A percentile compares a stretch with the other conserved stretches of the same genome.
Conservation (phyloP, 768 basidiomycete species). For the Kwoniella mangroviensis region DNA sequence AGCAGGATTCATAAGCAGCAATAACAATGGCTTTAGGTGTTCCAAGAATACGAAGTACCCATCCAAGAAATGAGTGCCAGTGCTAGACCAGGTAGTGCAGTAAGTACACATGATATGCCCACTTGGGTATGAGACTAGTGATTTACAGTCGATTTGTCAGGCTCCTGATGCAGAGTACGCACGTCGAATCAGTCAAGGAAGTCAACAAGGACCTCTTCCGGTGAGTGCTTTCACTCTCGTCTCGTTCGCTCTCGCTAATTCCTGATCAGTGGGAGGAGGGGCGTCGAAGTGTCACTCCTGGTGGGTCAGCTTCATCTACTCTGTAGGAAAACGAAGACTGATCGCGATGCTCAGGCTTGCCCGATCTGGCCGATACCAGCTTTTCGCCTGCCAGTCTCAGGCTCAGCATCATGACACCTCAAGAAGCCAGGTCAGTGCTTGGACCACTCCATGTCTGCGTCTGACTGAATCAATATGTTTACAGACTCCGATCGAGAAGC, state of each 20-base stretch:
- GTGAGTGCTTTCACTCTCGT: conserved; percentile 15
- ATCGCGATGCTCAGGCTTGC: conserved; percentile 8
- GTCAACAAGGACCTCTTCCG: conserved; percentile 30
- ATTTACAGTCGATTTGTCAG: neutral
- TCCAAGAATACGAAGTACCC: conserved; percentile 29
- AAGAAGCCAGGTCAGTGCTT: conserved; percentile 39
- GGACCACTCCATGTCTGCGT: too few species aligned
- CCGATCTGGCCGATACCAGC: conserved; percentile 24
- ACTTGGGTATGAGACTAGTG: neutral
- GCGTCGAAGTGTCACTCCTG: conserved; percentile 13
- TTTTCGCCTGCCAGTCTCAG: conserved; percentile 35
- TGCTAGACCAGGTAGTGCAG: conserved; percentile 28
- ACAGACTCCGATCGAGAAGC: conserved; percentile 19
- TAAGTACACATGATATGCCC: conserved; percentile 1
- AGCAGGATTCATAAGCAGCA: neutral
- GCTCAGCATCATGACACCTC: conserved; percentile 50
- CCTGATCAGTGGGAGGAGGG: conserved; percentile 36
- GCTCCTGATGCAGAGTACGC: conserved; percentile 29
- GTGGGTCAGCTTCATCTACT: neutral
- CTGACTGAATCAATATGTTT: neutral
- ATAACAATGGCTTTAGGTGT: conserved; percentile 9
- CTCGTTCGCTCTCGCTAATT: neutral
- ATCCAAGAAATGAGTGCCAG: conserved; percentile 20
- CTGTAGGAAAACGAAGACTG: neutral
- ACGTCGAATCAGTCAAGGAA: conserved; percentile 31